These are phyloP conservation scores for Salmacisia buchloeana DNA, from an alignment of 1,284 basidiomycete genomes.

Conservation along the genomic window DNA sequence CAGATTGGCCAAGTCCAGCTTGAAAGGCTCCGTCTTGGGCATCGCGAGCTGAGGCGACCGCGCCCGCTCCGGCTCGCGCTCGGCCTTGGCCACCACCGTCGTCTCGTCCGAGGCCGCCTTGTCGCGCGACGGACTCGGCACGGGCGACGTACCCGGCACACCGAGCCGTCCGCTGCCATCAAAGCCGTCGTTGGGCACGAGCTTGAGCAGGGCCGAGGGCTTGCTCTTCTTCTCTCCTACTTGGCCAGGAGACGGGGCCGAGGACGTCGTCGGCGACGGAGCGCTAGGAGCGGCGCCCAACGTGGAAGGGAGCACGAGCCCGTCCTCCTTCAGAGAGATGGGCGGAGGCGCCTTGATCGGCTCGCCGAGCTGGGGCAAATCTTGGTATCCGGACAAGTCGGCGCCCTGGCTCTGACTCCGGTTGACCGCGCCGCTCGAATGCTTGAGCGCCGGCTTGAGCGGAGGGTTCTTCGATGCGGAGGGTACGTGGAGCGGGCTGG, in stretches of 20 bases:
- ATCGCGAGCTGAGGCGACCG: conserved; percentile 37
- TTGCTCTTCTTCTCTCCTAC: conserved; percentile 1
- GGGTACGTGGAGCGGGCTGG: neutral
- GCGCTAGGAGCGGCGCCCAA: too few species aligned
- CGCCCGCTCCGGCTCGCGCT: neutral
- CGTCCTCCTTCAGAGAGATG: neutral
- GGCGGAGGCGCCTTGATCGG: conserved; percentile 27
- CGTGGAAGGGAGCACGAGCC: neutral
- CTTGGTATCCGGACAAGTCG: conserved; percentile 4
- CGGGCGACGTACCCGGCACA: neutral
- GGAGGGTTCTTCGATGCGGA: conserved; percentile 28
- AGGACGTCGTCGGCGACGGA: neutral
- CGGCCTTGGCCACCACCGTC: conserved; percentile 9
- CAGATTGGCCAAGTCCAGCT: conserved; percentile 23
- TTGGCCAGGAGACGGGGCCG: neutral
- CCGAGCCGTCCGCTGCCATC: conserved; percentile 38
- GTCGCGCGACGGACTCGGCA: neutral
- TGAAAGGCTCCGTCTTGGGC: conserved; percentile 41
- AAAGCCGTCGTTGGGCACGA: conserved; percentile 35
- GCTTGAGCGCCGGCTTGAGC: conserved; percentile 41
- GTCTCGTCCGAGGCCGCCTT: conserved; percentile 10
- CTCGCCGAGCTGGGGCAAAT: neutral
- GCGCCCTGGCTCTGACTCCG: conserved; percentile 3
- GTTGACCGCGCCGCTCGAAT: conserved; percentile 1
- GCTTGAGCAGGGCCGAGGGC: conserved; percentile 16